Percentiles rank a stretch among this genome's conserved stretches.
These are phyloP conservation scores for Hypoxylon cercidicola DNA, from an alignment of 495 filamentous ascomycete genomes.

Conservation along the genomic window DNA sequence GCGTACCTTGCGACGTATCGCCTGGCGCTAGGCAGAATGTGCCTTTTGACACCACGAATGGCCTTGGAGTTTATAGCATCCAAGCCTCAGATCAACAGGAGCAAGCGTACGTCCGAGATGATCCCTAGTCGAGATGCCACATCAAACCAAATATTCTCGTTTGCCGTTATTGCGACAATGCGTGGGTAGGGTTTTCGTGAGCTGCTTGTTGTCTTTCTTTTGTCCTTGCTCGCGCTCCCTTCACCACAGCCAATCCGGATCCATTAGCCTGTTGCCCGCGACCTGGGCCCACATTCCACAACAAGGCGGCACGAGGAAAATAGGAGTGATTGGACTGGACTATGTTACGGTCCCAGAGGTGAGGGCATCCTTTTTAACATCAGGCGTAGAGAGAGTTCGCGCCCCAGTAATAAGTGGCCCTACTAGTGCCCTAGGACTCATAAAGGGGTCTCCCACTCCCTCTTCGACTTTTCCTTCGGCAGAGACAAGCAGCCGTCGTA, in stretches of 20 bases:
- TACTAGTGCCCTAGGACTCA: neutral
- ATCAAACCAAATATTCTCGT: neutral
- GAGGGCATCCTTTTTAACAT: too few species aligned
- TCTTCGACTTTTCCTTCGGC: neutral
- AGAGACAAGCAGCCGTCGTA: neutral
- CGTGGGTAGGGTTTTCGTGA: neutral
- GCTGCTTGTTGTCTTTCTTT: neutral
- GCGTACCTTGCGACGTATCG: neutral
- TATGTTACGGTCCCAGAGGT: too few species aligned
- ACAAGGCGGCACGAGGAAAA: too few species aligned
- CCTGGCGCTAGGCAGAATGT: conserved; percentile 2
- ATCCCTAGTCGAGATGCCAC: neutral
- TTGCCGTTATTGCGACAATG: neutral
- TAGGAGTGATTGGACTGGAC: too few species aligned
- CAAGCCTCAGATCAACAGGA: neutral
- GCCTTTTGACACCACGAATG: neutral
- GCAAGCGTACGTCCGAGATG: neutral
- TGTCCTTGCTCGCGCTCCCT: too few species aligned
- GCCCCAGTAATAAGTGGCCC: neutral
- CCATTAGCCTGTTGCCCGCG: too few species aligned
- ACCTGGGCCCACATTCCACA: too few species aligned
- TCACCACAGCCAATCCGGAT: too few species aligned
- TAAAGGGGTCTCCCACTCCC: neutral
- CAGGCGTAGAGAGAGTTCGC: too few species aligned
- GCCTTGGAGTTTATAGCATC: neutral